Evolutionary conservation across 352 stramenopile genomes (phyloP).

Genomic region (Globisporangium splendens): DNA sequence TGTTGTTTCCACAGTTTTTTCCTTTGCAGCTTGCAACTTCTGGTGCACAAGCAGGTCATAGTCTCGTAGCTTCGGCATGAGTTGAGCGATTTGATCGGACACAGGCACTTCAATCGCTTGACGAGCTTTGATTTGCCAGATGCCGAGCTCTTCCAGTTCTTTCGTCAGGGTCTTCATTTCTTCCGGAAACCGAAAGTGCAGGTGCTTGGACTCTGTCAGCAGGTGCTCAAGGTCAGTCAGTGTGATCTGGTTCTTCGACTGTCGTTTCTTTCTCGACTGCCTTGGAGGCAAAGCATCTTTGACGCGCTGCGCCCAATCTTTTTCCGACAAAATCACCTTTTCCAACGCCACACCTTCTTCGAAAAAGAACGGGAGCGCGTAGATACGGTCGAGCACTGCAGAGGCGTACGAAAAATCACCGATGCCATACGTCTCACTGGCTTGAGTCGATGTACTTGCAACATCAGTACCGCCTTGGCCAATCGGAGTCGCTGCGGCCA

Average conservation of each 20-base stretch:
- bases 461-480: neutral
- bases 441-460: neutral
- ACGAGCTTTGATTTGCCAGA: slow-evolving; percentile 63
- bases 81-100: slow-evolving; percentile 26
- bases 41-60: slow-evolving; percentile 64
- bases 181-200: slow-evolving; percentile 76
- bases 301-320: slow-evolving; percentile 65
- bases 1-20: slow-evolving; percentile 20
- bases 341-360: slow-evolving; percentile 61
- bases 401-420: slow-evolving; percentile 46
- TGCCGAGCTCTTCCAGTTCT: slow-evolving; percentile 61
- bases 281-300: slow-evolving; percentile 68
- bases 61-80: slow-evolving; percentile 45
- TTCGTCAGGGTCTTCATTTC: slow-evolving; percentile 71
- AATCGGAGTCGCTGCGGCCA: neutral
- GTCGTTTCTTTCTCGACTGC: slow-evolving; percentile 77
- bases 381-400: slow-evolving; percentile 58
- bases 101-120: slow-evolving; percentile 42
- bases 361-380: slow-evolving; percentile 69
- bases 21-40: slow-evolving; percentile 53
- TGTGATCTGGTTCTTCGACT: slow-evolving; percentile 59
- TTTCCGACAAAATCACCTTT: slow-evolving; percentile 52
- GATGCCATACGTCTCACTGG: slow-evolving; percentile 2
- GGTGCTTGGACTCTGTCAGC: slow-evolving; percentile 43
- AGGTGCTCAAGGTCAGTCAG: slow-evolving; percentile 52